Conservation (phyloP, 345 rosid species). For the Eucalyptus erythrocorys region DNA sequence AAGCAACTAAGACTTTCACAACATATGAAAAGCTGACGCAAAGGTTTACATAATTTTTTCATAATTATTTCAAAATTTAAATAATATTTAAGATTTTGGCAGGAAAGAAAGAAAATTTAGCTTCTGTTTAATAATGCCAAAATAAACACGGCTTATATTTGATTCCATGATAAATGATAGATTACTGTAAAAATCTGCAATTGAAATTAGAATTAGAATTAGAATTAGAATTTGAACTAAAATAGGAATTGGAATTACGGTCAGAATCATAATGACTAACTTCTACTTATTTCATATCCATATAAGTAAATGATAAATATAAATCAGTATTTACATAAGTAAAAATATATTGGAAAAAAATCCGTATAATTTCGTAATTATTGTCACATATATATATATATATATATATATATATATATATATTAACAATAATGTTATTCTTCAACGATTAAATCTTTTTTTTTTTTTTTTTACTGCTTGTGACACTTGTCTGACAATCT, state of each 20-base stretch:
- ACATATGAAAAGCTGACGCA: neutral
- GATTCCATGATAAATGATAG: neutral
- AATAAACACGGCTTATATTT: neutral
- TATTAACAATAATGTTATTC: neutral
- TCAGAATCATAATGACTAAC: neutral
- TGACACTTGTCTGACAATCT: neutral
- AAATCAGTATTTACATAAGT: neutral
- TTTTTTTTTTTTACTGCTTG: no score
- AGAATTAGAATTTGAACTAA: neutral
- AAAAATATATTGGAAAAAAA: neutral
- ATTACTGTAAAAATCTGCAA: neutral
- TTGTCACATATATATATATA: no score
- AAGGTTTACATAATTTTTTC: neutral
- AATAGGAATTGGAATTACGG: neutral
- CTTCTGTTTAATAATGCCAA: neutral
- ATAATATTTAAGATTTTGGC: neutral
- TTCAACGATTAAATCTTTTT: no score
- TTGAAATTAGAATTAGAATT: neutral
- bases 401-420: no score
- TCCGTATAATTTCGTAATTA: no score
- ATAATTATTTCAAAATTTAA: neutral
- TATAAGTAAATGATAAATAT: neutral
- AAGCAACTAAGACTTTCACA: neutral
- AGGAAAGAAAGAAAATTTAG: neutral
- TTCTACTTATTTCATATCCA: neutral